Evolutionary conservation across 192 early-diverging fungal species (phyloP), one percentile per base, ranked within the genome.

Genomic region (Phlyctochytrium arcticum): DNA sequence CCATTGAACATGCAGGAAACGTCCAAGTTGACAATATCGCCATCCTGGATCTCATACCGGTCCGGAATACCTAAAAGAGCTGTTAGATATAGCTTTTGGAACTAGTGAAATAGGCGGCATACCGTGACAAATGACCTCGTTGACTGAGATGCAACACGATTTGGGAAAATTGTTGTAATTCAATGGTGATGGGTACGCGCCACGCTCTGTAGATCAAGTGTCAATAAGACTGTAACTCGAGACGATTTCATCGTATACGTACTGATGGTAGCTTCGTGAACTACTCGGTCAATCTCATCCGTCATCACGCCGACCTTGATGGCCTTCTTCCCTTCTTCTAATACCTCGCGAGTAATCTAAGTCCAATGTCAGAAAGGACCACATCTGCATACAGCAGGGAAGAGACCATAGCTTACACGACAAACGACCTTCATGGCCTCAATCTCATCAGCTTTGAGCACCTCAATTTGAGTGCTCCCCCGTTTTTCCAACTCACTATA

Each of bases 81-180:
- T n/a, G n/a, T n/a, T n/a, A n/a, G n/a, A n/a, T n/a, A n/a, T n/a
- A n/a, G n/a, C n/a, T n/a, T n/a, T n/a, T n/a, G n/a, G n/a, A n/a
- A n/a, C n/a, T n/a, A n/a, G n/a, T n/a, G n/a, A n/a, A n/a, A n/a
- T n/a, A n/a, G n/a, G n/a, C n/a, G n/a, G 1, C 48, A 84, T 90
- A 48, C 94, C 95, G 65, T 99, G 97, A 72, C 97, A 99, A 61
- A 99, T 92, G 23, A 96, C 94, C 74, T 92, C 89, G 72, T 92
- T 92, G 42, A 92, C 83, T 26, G 83, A 86, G 59, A 89, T 95
- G 80, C 97, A 99, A 71, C 88, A 85, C 33, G 94, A 95, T 76
- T 98, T 98, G 15, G 95, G 95, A 75, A 96, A 99, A 33, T 84
- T 71, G 74, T 90, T 89, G 80, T 99, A 99, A 79, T 98, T 98